These are phyloP conservation scores for Astrocystis sublimbata DNA, from an alignment of 495 filamentous ascomycete genomes.

Conservation along the genomic window DNA sequence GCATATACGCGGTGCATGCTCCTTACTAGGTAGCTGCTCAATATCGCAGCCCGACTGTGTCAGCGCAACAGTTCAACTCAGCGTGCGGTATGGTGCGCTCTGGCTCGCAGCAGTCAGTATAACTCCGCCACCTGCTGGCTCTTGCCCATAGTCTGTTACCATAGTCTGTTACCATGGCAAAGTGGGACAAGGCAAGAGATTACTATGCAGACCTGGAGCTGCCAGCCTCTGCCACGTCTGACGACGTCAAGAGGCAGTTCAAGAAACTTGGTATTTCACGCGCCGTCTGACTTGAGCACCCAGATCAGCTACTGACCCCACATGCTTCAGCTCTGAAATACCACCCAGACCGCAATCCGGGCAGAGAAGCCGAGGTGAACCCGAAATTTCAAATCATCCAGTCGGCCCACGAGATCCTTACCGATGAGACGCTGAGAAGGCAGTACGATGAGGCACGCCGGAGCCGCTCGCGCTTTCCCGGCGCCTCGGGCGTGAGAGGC, in stretches of 20 bases:
- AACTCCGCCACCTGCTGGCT: constrained; percentile 11
- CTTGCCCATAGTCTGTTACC: constrained; percentile 30
- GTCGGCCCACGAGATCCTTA: constrained; percentile 79
- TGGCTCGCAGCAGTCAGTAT: neutral
- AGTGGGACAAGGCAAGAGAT: constrained; percentile 69
- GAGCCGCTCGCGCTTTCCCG: constrained; percentile 36
- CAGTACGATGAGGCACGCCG: constrained; percentile 77
- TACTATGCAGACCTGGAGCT: constrained; percentile 88
- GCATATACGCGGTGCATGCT: too few relatives aligned
- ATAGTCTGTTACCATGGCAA: constrained; percentile 81
- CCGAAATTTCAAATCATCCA: constrained; percentile 84
- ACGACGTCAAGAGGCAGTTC: constrained; percentile 84
- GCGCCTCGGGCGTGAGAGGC: constrained; percentile 48
- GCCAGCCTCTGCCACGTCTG: constrained; percentile 57
- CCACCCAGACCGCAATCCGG: constrained; percentile 89
- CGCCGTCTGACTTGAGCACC: neutral
- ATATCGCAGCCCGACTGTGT: neutral
- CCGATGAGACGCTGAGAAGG: constrained; percentile 61
- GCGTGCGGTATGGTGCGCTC: neutral
- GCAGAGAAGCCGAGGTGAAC: constrained; percentile 73
- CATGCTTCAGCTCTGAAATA: constrained; percentile 68
- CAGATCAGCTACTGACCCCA: constrained; percentile 8
- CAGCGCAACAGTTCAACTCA: neutral
- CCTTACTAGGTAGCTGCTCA: neutral
- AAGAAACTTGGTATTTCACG: constrained; percentile 70